These are phyloP conservation scores for Amesomyces nigricolor DNA, from an alignment of 2,329 filamentous ascomycete genomes.

Conservation along the genomic window DNA sequence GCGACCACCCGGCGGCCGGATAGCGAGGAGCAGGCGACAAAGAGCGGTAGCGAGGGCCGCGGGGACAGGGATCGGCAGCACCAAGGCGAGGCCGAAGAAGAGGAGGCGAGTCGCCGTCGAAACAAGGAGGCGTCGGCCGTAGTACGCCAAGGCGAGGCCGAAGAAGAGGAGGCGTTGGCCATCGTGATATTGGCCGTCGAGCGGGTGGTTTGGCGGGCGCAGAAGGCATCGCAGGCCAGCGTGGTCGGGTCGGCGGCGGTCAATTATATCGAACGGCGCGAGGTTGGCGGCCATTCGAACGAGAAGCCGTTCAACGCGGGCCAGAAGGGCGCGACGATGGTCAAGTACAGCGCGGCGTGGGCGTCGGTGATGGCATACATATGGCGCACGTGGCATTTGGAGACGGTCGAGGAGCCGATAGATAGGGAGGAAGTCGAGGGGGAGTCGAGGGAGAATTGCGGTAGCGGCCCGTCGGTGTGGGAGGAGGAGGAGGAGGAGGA, in stretches of 20 bases:
- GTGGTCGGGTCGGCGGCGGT: conserved; percentile 7
- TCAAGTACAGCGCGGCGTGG: conserved; percentile 1
- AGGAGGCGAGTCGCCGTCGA: background rate
- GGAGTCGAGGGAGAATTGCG: background rate
- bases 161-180: background rate
- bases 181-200: conserved; percentile 1
- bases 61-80: background rate
- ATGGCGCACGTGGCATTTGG: conserved; percentile 3
- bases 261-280: conserved; percentile 4
- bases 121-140: background rate
- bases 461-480: no score
- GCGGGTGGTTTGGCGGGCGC: conserved; percentile 3
- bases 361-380: conserved; percentile 7
- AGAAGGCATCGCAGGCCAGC: background rate
- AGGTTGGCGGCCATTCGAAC: conserved; percentile 4
- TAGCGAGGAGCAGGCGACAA: background rate
- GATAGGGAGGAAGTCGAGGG: background rate
- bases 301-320: conserved; percentile 7
- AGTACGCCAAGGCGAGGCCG: background rate
- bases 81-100: background rate
- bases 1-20: background rate
- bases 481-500: no score
- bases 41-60: background rate
- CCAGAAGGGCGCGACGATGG: conserved; percentile 6
- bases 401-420: background rate